Conservation (phyloP, 345 rosid species). For the Ceriops tagal region DNA sequence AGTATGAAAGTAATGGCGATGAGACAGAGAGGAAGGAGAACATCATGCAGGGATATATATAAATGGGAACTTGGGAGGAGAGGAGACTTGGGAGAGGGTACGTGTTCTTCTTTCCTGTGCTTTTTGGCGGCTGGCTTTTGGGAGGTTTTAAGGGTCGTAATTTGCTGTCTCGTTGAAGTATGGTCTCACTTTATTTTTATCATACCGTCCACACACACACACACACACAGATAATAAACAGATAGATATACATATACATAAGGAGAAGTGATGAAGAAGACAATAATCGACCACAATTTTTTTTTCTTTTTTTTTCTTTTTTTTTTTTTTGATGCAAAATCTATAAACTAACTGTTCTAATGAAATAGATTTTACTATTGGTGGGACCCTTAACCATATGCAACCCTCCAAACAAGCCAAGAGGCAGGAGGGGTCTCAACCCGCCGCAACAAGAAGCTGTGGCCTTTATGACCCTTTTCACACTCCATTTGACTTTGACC, state of each 20-base stretch:
- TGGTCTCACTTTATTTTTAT: too few species aligned
- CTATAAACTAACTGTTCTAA: too few species aligned
- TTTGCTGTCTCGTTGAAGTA: background rate
- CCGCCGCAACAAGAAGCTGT: background rate
- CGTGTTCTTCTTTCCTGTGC: background rate
- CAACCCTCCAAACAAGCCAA: slow-evolving; percentile 11
- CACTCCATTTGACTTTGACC: background rate
- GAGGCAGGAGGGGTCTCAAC: background rate
- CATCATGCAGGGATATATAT: slow-evolving; percentile 42
- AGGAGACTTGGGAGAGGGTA: background rate
- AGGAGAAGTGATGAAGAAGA: too few species aligned
- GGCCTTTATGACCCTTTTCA: background rate
- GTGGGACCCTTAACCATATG: background rate
- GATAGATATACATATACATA: too few species aligned
- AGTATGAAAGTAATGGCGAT: slow-evolving; percentile 5
- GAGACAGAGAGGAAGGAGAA: slow-evolving; percentile 19
- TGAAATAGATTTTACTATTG: too few species aligned
- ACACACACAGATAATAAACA: too few species aligned
- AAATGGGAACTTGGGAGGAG: slow-evolving; percentile 24
- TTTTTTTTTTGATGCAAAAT: too few species aligned
- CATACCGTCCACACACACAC: too few species aligned
- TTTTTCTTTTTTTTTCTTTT: too few species aligned
- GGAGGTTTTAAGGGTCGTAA: slow-evolving; percentile 50
- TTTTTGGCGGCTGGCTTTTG: slow-evolving; percentile 35
- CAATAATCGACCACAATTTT: too few species aligned